Evolutionary conservation across 2,329 filamentous ascomycete species (phyloP).

Genomic region (Colletotrichum viniferum): DNA sequence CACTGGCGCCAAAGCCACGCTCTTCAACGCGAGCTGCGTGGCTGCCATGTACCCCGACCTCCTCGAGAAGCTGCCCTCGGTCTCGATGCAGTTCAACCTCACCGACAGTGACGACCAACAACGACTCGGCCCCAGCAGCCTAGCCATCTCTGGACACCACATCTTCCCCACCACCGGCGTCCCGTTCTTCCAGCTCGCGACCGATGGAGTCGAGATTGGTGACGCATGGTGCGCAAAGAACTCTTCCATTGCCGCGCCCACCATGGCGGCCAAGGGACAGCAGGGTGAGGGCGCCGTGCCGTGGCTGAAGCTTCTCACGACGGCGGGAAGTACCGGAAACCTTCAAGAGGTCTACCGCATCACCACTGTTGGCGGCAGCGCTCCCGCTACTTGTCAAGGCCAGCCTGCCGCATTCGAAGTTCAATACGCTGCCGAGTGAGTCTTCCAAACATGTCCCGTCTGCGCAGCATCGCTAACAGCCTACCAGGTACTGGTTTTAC

Average conservation of each 20-base stretch:
- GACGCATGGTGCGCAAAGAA: conserved; percentile 68
- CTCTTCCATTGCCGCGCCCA: conserved; percentile 65
- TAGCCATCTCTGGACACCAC: conserved; percentile 76
- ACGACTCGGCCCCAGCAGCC: conserved; percentile 59
- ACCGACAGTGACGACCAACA: background rate
- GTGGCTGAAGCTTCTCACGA: conserved; percentile 76
- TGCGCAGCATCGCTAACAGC: background rate
- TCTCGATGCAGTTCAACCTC: conserved; percentile 71
- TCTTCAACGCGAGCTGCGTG: conserved; percentile 88
- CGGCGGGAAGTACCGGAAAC: conserved; percentile 59
- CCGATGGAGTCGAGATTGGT: conserved; percentile 56
- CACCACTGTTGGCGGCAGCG: conserved; percentile 79
- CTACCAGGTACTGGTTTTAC: conserved; percentile 43
- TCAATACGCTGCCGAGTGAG: conserved; percentile 84
- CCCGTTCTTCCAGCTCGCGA: conserved; percentile 82
- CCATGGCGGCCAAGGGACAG: conserved; percentile 61
- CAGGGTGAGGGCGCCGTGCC: conserved; percentile 71
- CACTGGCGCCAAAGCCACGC: conserved; percentile 77
- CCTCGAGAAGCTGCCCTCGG: conserved; percentile 65
- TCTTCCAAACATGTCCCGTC: conserved; percentile 34
- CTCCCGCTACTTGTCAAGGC: conserved; percentile 75
- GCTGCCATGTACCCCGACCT: conserved; percentile 72
- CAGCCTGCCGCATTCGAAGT: conserved; percentile 69
- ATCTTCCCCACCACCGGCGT: conserved; percentile 76
- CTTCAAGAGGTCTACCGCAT: conserved; percentile 83